Conservation (phyloP, 2,329 filamentous ascomycete species). For the Cephalotrichum gorgonifer region DNA sequence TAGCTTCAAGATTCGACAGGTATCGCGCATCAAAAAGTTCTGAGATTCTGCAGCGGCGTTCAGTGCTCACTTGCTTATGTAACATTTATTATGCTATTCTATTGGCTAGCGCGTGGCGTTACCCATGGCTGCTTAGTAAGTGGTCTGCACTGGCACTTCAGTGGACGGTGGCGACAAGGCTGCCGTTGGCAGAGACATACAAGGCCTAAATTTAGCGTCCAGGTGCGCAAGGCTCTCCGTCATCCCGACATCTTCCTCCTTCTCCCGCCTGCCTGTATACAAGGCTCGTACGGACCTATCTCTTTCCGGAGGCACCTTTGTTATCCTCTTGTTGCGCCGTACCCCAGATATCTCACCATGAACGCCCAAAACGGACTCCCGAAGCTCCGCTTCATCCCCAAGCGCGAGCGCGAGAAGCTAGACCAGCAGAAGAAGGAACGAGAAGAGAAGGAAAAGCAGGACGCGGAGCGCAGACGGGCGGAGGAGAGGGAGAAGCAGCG, state of each 20-base stretch:
- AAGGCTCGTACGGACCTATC: no score
- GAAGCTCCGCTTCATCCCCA: slow-evolving; percentile 82
- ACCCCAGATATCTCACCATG: not conserved
- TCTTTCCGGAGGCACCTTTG: not conserved
- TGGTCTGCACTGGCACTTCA: no score
- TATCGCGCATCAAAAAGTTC: not conserved
- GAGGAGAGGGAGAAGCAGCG: slow-evolving; percentile 2
- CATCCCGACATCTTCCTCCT: not conserved
- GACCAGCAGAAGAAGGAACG: slow-evolving; percentile 69
- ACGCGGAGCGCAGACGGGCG: slow-evolving; percentile 41
- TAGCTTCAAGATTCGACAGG: not conserved
- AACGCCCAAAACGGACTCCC: slow-evolving; percentile 22
- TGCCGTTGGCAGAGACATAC: no score
- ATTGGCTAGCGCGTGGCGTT: no score
- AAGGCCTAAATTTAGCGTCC: no score
- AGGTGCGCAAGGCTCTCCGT: no score
- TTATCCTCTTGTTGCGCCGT: not conserved
- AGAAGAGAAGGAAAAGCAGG: slow-evolving; percentile 45
- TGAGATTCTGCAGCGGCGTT: not conserved
- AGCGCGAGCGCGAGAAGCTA: slow-evolving; percentile 69
- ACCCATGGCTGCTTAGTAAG: no score
- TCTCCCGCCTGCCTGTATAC: not conserved
- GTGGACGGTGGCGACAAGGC: no score
- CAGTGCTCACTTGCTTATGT: not conserved
- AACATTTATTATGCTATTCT: no score